phyloP scores from a whole-genome alignment of 768 basidiomycete genomes.

The Termitomyces sp. region DNA sequence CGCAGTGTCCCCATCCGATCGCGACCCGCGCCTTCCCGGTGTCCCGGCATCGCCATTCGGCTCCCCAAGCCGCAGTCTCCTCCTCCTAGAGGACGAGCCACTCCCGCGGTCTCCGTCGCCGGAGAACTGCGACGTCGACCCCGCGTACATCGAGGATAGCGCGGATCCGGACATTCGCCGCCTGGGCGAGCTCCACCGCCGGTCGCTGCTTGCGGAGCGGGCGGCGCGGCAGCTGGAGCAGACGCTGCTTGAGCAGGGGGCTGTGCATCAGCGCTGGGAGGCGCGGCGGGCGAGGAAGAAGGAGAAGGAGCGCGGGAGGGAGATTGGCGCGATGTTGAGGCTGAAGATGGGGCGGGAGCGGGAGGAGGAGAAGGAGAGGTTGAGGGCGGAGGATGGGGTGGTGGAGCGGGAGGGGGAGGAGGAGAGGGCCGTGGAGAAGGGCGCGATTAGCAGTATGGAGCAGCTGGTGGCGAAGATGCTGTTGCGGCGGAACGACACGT shows the following conservation, averaged over 20 bases:
- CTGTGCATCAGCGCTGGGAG: conserved; percentile 31
- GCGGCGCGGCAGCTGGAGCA: conserved; percentile 15
- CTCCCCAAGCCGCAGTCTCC: conserved; percentile 19
- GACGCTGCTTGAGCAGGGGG: conserved; percentile 25
- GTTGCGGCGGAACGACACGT: conserved; percentile 21
- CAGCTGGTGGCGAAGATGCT: conserved; percentile 37
- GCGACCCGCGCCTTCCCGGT: neutral
- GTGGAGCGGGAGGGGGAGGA: neutral
- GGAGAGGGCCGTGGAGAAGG: neutral
- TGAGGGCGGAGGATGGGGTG: neutral
- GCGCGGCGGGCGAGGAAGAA: conserved; percentile 40
- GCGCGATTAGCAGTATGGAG: conserved; percentile 24
- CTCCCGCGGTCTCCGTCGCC: conserved; percentile 38
- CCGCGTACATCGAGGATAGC: conserved; percentile 22
- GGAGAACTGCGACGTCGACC: conserved; percentile 32
- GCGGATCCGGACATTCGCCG: conserved; percentile 32
- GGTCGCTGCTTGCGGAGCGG: conserved; percentile 17
- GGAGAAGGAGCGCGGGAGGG: conserved; percentile 50
- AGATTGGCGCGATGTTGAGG: conserved; percentile 50
- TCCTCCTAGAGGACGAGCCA: conserved; percentile 33
- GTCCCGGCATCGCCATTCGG: neutral
- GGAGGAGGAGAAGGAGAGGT: neutral
- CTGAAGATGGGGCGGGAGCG: conserved; percentile 36
- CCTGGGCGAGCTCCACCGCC: conserved; percentile 35
- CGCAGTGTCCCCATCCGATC: conserved; percentile 16